Evolutionary conservation across 192 early-diverging fungal species (phyloP), one percentile per base, ranked within the genome.

Genomic region (Backusella liffmaniae): DNA sequence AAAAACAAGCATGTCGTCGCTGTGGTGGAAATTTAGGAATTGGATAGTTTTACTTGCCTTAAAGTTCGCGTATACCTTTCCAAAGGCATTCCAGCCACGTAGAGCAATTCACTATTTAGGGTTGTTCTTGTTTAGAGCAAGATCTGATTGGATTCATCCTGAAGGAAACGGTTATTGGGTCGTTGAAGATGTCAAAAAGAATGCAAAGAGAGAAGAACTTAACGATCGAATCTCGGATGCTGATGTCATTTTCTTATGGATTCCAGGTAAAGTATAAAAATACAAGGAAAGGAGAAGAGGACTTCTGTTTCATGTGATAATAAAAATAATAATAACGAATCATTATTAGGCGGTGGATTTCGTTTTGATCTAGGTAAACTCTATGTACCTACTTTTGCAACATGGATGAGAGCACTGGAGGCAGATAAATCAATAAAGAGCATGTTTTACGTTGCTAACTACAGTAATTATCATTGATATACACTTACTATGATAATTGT

Each of bases 291-390:
- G n/a, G 21, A 37, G 10, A 59, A 59, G 9, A 9, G 53, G 5
- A 3, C 21, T 1, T 10, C 3, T 62, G 21, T 62, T 36, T 59
- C 18, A 30, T 12, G 18, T 41, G 7, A 51, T 29, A 37, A 7
- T 15, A 9, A 32, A 49, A 4, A 3, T 12, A 29, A 46, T 76
- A 35, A 73, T 41, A 32, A 68, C 4, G 4, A 10, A 0, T n/a
- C 10, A n/a, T 39, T 8, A 34, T 26, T 56, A 76, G 75, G 75
- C 21, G 75, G 75, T 56, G 75, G 75, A 59, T 76, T 76, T 23
- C 41, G 75, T 16, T 70, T 70, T 10, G n/a, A 76, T 76, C 42
- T 76, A 16, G 75, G 75, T 56, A 51, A 23, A 35, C 49, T 76
- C 10, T 76, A 76, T 42, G 41, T 66, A 15, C 44, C 67, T 6